Conservation (phyloP, 2,329 filamentous ascomycete genomes). For the Didymella glomerata region DNA sequence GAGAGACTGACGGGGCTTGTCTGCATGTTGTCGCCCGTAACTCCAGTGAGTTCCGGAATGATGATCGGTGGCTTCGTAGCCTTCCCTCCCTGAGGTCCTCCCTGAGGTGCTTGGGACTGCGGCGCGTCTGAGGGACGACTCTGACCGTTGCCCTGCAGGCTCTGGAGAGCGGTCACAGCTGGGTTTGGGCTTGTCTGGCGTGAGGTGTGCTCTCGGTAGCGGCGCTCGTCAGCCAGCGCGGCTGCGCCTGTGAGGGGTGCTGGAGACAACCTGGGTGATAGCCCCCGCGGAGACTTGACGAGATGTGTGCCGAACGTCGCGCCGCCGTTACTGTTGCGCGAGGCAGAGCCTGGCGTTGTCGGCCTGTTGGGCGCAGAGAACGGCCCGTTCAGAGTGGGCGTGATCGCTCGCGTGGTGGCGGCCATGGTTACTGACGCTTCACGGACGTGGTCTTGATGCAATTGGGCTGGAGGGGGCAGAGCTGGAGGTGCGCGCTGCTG, state of each 20-base stretch:
- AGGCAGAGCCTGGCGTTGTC: conserved; percentile 50
- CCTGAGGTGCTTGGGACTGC: conserved; percentile 57
- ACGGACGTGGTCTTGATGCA: conserved; percentile 22
- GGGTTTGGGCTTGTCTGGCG: conserved; percentile 61
- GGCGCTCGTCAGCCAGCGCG: conserved; percentile 59
- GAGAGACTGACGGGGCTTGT: conserved; percentile 63
- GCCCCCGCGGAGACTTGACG: conserved; percentile 54
- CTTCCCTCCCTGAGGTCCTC: conserved; percentile 59
- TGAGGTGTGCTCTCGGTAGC: conserved; percentile 53
- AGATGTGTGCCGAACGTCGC: conserved; percentile 50
- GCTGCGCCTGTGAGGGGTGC: conserved; percentile 58
- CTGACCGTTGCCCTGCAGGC: conserved; percentile 52
- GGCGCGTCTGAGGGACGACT: conserved; percentile 54
- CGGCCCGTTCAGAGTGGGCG: conserved; percentile 53
- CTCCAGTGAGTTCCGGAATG: conserved; percentile 55
- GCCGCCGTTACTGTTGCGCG: conserved; percentile 37
- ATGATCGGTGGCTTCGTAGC: conserved; percentile 57
- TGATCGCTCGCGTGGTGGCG: conserved; percentile 54
- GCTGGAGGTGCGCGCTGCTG: conserved; percentile 23
- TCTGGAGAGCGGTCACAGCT: conserved; percentile 54
- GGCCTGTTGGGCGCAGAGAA: conserved; percentile 52
- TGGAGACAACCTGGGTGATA: conserved; percentile 53
- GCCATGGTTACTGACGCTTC: conserved; percentile 50
- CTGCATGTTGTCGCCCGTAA: conserved; percentile 57
- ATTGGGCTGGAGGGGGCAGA: conserved; percentile 16